Evolutionary conservation across 2,329 filamentous ascomycete species (phyloP), one percentile per base, ranked within the genome.

Genomic region (Dendrostoma leiphaemia): DNA sequence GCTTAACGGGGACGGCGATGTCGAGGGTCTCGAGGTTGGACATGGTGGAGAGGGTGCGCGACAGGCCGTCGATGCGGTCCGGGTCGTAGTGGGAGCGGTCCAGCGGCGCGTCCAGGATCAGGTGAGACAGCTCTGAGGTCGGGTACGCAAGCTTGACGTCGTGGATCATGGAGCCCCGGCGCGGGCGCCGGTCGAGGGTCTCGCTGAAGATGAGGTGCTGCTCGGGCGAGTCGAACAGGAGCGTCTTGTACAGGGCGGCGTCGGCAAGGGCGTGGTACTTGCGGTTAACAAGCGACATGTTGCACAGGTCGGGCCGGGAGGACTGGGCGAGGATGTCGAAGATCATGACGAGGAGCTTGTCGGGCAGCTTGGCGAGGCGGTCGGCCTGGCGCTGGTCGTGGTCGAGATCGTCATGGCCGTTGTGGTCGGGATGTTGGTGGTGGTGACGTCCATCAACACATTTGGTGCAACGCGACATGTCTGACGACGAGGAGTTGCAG

Each of bases 201-300:
- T 78, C 67, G 60, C 74, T 74, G 62, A 79, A 79, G 51, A 71
- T 69, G 13, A 79, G 66, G 58, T 79, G 76, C 21, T 77, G 71
- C 59, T 77, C 72, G 0, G 76, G 75, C 28, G 69, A 71, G 34
- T 74, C 67, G 65, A 78, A 79, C 21, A 69, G 70, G 2, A 79
- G 73, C 4, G 67, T 73, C 60, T 74, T 71, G 65, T 79, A 77
- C 21, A 79, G 67, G 8, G 79, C 65, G 3, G 74, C 71, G 60
- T 79, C 76, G 58, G 74, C 74, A 21, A 78, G 62, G 43, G 64
- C 63, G 58, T 79, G 76, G 59, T 74, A 73, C 23, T 64, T 66
- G 48, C 69, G 68, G 63, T 70, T 77, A 35, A 77, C 65, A 10
- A 70, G 68, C 35, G 74, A 77, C 19, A 77, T 65, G 59, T 61